These are phyloP conservation scores for Trichothecium sympodiale DNA, from an alignment of 2,329 filamentous ascomycete genomes.

Conservation along the genomic window DNA sequence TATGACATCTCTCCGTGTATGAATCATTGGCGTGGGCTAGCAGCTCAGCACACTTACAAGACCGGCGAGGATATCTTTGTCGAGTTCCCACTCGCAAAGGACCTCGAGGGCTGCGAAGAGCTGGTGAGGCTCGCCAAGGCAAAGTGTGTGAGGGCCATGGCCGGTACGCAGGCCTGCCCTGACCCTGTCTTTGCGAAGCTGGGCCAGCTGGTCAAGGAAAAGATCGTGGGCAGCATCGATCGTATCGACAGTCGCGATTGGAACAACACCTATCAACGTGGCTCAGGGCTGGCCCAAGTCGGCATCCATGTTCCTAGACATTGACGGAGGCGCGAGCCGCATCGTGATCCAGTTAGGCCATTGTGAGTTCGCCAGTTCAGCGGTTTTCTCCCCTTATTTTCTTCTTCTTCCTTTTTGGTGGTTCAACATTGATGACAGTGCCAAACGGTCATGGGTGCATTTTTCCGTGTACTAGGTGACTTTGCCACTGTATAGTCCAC, in stretches of 20 bases:
- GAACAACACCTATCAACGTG: constrained; percentile 16
- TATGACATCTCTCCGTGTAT: constrained; percentile 10
- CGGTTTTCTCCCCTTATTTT: neutral
- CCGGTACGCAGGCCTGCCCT: constrained; percentile 35
- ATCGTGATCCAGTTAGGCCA: constrained; percentile 3
- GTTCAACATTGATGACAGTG: no score
- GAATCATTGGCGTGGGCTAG: constrained; percentile 10
- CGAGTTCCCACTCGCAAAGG: constrained; percentile 41
- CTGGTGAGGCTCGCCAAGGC: constrained; percentile 21
- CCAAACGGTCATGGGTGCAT: constrained; percentile 16
- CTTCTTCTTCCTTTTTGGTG: neutral
- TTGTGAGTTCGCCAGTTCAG: constrained; percentile 4
- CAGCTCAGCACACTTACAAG: constrained; percentile 26
- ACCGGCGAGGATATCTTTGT: constrained; percentile 34
- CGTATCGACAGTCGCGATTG: constrained; percentile 29
- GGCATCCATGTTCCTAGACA: constrained; percentile 31
- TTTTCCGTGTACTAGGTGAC: constrained; percentile 18
- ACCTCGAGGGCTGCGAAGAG: constrained; percentile 23
- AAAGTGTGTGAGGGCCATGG: constrained; percentile 23
- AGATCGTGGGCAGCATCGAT: constrained; percentile 35
- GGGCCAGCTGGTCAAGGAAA: constrained; percentile 26
- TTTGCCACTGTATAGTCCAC: constrained; percentile 15
- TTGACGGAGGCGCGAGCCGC: constrained; percentile 21
- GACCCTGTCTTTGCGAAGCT: constrained; percentile 28
- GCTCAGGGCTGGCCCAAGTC: constrained; percentile 15